Percentiles rank a stretch among this genome's conserved stretches.
Evolutionary conservation across 345 rosid species (phyloP).

Genomic region (Mallotus nudiflorus): DNA sequence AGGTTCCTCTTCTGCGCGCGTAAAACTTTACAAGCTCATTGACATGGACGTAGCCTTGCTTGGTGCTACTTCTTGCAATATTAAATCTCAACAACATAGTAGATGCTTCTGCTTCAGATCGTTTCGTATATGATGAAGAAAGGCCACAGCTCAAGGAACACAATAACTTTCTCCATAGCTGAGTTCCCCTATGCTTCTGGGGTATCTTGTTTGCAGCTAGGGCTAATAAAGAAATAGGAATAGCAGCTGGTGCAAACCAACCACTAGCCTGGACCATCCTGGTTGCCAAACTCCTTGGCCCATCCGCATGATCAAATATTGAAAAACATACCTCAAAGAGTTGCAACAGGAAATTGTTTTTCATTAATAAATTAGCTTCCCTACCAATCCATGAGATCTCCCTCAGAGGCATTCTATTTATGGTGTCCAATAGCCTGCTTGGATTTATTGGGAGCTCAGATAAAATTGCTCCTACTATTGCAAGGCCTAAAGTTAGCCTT

Average conservation of each 20-base stretch:
- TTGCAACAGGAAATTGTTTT: constrained; percentile 66
- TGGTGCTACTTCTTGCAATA: constrained; percentile 66
- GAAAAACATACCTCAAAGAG: constrained; percentile 95
- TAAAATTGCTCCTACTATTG: constrained; percentile 74
- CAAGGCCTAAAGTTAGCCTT: constrained; percentile 74
- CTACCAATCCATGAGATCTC: constrained; percentile 62
- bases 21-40: constrained; percentile 73
- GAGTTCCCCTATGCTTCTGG: constrained; percentile 56
- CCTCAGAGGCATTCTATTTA: constrained; percentile 77
- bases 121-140: constrained; percentile 53
- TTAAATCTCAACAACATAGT: constrained; percentile 84
- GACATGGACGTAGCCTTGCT: constrained; percentile 59
- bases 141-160: constrained; percentile 69
- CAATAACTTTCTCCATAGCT: constrained; percentile 55
- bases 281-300: constrained; percentile 87
- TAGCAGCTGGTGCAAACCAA: constrained; percentile 88
- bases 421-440: constrained; percentile 79
- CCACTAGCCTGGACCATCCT: constrained; percentile 86
- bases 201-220: constrained; percentile 81
- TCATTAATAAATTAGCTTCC: constrained; percentile 46
- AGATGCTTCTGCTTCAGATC: constrained; percentile 77
- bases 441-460: constrained; percentile 92
- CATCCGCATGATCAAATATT: constrained; percentile 88
- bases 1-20: constrained; percentile 51
- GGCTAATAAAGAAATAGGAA: constrained; percentile 68